Base-by-base conservation (phyloP, 2,329 filamentous ascomycete genomes). In the Apiospora hydei region DNA sequence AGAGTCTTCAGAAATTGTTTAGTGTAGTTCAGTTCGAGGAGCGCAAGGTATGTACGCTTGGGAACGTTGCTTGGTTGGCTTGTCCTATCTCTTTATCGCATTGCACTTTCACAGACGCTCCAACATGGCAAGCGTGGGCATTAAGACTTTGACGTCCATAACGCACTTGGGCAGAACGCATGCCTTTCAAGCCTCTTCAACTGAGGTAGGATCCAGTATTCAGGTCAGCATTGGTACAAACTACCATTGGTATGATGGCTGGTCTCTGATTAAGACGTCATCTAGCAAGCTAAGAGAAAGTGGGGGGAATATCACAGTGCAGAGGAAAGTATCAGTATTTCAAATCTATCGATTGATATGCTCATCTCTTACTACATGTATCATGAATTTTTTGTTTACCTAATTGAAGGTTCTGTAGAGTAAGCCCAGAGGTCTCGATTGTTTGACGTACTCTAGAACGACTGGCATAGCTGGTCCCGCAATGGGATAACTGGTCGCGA, bases 201-300 rank as follows among this genome's bases (percentile, higher is more conserved):
- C n/a, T 7, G n/a, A n/a, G n/a, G 21, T n/a, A n/a, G 10, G 7
- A 11, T 49, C 21, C 21, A 49, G 46, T n/a, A 49, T n/a, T 18
- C 3, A 49, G 46, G n/a, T 14, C 4, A 6, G n/a, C 8, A 26
- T 24, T n/a, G 24, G 47, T 49, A 1, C n/a, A 26, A 51, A 51
- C 11, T 24, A 14, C n/a, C 49, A 51, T 51, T 13, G 49, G 24
- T 14, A 26, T 49, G 21, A 49, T 47, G 18, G 34, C 41, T 47
- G 18, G 34, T 64, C 34, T 64, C 30, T 38, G 57, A n/a, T 41
- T n/a, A 64, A 64, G 57, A 64, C 57, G 34, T 64, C 57, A 64
- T 64, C 57, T 34, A 18, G 8, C 57, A 38, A 64, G 57, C 57
- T 41, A 64, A 38, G 34, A 61, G 10, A 64, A 64, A 61, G 53